Percentiles rank a stretch among this genome's conserved stretches.
These are phyloP conservation scores for Seiridium unicorne DNA, from an alignment of 2,329 filamentous ascomycete genomes.

Conservation along the genomic window DNA sequence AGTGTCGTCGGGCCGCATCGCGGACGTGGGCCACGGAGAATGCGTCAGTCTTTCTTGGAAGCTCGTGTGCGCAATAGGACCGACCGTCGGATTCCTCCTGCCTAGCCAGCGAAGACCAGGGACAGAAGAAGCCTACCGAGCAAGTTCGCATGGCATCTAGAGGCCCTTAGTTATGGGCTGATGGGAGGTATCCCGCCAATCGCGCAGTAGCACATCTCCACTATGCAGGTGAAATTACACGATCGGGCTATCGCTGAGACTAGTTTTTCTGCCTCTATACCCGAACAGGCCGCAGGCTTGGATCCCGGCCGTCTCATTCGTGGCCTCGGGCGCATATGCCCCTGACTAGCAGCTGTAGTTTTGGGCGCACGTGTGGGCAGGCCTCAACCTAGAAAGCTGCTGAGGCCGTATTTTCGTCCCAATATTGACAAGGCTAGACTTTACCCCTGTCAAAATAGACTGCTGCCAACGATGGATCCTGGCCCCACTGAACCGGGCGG, in stretches of 20 bases:
- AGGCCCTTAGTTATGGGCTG: neutral
- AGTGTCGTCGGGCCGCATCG: neutral
- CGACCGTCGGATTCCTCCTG: neutral
- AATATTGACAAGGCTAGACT: slow-evolving; percentile 1
- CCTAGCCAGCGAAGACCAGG: neutral
- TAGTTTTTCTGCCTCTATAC: neutral
- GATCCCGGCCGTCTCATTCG: neutral
- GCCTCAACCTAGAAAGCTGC: neutral
- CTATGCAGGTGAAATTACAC: neutral
- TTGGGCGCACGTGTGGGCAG: neutral
- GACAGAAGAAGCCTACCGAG: neutral
- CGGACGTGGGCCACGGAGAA: neutral
- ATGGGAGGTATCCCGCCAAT: neutral
- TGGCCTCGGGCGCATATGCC: neutral
- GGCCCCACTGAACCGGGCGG: neutral
- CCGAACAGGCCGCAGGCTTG: neutral
- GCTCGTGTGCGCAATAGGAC: neutral
- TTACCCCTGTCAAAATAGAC: neutral
- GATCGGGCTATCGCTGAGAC: neutral
- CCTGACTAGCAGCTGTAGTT: neutral
- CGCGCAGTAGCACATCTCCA: neutral
- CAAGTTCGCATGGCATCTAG: neutral
- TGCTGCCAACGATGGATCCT: slow-evolving; percentile 1
- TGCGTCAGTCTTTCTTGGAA: neutral
- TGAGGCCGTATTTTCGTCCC: neutral